These are phyloP conservation scores for Centaurea solstitialis DNA, from an alignment of 129 eudicot genomes.

Conservation along the genomic window DNA sequence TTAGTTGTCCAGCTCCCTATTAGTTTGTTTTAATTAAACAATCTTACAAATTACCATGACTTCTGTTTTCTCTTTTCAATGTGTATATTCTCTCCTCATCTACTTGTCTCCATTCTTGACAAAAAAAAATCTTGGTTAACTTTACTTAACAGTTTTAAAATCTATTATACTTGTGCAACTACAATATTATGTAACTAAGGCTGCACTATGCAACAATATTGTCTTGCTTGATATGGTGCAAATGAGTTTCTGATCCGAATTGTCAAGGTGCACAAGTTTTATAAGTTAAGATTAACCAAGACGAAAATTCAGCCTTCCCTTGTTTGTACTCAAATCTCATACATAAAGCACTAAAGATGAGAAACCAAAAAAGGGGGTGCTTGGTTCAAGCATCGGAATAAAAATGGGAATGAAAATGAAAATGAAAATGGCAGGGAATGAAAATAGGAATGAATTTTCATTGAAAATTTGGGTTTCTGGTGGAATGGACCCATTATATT, in stretches of 20 bases:
- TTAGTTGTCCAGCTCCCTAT: background rate
- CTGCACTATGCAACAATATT: conserved; percentile 17
- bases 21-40: background rate
- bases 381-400: no score
- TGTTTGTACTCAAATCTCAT: background rate
- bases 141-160: background rate
- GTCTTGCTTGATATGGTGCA: conserved; percentile 2
- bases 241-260: background rate
- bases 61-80: background rate
- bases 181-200: background rate
- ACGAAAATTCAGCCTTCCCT: conserved; percentile 2
- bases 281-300: background rate
- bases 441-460: no score
- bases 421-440: no score
- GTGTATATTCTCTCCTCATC: background rate
- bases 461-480: no score
- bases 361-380: background rate
- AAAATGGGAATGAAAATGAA: no score
- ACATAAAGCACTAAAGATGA: background rate
- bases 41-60: background rate
- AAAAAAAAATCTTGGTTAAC: background rate
- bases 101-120: background rate
- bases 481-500: no score
- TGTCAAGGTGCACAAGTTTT: background rate
- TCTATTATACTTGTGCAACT: conserved; percentile 9